Evolutionary conservation across 768 basidiomycete species (phyloP).

Genomic region (Epithele typhae): DNA sequence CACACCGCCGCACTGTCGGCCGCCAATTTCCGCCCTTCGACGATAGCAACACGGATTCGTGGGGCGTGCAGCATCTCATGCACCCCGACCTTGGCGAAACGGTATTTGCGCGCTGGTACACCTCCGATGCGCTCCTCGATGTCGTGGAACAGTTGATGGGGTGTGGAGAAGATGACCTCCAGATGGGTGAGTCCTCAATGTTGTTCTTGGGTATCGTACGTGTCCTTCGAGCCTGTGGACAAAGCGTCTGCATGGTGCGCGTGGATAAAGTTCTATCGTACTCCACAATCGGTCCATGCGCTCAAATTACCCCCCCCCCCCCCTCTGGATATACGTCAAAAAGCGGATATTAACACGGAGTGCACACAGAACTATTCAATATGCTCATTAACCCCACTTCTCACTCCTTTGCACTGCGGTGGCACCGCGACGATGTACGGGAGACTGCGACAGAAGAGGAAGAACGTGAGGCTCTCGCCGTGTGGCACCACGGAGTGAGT

Average conservation of each 20-base stretch:
- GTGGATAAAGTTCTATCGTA: no score
- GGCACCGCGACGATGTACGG: slow-evolving; percentile 76
- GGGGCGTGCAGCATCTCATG: slow-evolving; percentile 84
- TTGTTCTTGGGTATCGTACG: no score
- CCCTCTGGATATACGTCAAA: no score
- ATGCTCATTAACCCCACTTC: slow-evolving; percentile 63
- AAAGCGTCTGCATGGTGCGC: no score
- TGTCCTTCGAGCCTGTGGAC: no score
- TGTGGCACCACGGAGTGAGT: slow-evolving; percentile 65
- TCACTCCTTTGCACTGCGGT: slow-evolving; percentile 67
- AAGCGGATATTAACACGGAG: no score
- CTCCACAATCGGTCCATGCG: no score
- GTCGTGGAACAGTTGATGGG: slow-evolving; percentile 45
- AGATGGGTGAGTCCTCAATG: slow-evolving; percentile 78
- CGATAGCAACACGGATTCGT: slow-evolving; percentile 55
- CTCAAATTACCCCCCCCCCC: no score
- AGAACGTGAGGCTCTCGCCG: slow-evolving; percentile 49
- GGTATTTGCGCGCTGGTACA: slow-evolving; percentile 65
- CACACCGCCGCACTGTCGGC: slow-evolving; percentile 65
- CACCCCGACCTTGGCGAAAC: slow-evolving; percentile 64
- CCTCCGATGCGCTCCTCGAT: slow-evolving; percentile 42
- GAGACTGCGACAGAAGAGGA: slow-evolving; percentile 56
- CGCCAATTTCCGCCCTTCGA: slow-evolving; percentile 77
- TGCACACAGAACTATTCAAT: slow-evolving; percentile 62
- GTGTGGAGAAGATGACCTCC: slow-evolving; percentile 55